Evolutionary conservation across 2,329 filamentous ascomycete genomes (phyloP).

Genomic region (Fusarium caatingaense): DNA sequence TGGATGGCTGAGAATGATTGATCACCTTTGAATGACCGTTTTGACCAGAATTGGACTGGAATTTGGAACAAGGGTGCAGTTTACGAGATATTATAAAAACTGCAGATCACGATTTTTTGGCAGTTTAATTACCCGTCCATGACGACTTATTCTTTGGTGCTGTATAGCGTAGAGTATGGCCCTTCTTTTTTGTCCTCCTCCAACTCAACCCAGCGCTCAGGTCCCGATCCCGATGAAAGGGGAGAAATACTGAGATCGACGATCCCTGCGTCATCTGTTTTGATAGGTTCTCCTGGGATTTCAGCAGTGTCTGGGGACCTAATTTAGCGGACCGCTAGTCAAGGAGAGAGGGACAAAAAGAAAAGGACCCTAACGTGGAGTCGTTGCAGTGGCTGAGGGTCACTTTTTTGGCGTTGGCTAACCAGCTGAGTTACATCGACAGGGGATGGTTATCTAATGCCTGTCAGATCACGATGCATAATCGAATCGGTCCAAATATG

Average conservation of each 20-base stretch:
- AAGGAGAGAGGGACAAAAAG: background rate
- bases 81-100: constrained; percentile 5
- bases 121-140: background rate
- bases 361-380: background rate
- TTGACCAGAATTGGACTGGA: background rate
- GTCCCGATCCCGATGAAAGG: constrained; percentile 15
- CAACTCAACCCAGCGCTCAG: constrained; percentile 6
- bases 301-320: background rate
- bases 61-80: background rate
- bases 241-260: background rate
- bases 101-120: background rate
- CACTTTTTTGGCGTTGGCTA: background rate
- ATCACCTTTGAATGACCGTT: background rate
- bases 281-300: background rate
- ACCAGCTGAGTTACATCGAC: constrained; percentile 3
- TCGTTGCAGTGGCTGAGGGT: background rate
- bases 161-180: background rate
- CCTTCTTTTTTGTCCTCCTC: background rate
- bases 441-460: background rate
- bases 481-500: background rate
- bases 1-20: background rate
- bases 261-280: constrained; percentile 11
- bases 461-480: constrained; percentile 10
- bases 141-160: background rate
- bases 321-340: constrained; percentile 8